phyloP scores from a whole-genome alignment of 2,329 filamentous ascomycete genomes.

The Botrytis elliptica region DNA sequence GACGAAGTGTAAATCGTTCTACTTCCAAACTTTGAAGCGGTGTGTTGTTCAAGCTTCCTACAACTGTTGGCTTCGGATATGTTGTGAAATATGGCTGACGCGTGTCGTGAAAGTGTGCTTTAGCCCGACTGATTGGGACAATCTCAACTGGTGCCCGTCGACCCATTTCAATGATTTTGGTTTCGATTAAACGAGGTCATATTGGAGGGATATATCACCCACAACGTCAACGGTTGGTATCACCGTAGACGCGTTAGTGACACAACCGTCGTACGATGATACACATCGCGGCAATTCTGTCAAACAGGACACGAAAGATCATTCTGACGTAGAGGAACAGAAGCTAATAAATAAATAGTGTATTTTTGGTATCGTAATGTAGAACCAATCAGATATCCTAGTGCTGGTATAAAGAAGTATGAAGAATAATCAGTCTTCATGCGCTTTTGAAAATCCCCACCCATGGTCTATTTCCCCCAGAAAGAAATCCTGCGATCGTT shows the following conservation, averaged over 20 bases:
- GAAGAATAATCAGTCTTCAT: not conserved
- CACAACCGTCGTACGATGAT: not conserved
- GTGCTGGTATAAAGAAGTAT: not conserved
- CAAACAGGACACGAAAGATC: conserved; percentile 1
- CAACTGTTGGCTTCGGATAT: not conserved
- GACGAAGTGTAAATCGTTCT: not conserved
- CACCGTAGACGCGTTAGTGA: conserved; percentile 2
- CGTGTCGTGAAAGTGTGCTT: not conserved
- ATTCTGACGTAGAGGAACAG: not conserved
- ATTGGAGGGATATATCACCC: not conserved
- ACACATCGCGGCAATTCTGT: conserved; percentile 9
- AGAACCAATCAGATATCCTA: conserved; percentile 3
- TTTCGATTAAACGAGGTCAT: not conserved
- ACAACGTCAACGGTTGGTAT: not conserved
- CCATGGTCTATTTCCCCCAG: not conserved
- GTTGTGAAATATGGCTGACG: not conserved
- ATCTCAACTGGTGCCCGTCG: not conserved
- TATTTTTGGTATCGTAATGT: not conserved
- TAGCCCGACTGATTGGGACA: not conserved
- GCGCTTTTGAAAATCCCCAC: not conserved
- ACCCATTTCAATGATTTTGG: not conserved
- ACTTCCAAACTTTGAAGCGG: not conserved
- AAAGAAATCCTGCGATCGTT: not conserved
- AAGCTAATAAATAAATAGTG: not conserved
- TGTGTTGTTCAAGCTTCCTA: too few relatives aligned